Percentiles rank a stretch among this genome's conserved stretches.
Evolutionary conservation across 2,329 filamentous ascomycete species (phyloP).

Genomic region (Tolypocladium paradoxum): DNA sequence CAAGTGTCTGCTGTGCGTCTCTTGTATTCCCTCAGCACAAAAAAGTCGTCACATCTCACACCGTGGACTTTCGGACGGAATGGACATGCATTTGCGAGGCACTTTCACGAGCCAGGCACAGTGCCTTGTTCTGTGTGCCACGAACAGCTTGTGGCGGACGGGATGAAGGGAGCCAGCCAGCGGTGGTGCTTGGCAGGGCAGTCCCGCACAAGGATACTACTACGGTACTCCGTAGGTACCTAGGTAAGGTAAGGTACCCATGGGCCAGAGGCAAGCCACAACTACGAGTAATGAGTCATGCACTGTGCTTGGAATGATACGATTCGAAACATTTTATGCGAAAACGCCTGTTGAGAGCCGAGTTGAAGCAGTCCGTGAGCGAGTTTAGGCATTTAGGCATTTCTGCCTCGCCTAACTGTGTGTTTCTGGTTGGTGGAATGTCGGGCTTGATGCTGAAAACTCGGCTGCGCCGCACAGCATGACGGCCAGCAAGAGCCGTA

Average conservation of each 20-base stretch:
- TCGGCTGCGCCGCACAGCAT: not conserved
- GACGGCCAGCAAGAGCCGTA: not conserved
- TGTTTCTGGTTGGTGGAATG: not conserved
- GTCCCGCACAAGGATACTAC: not conserved
- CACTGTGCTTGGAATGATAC: not conserved
- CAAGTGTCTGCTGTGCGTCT: too few relatives aligned
- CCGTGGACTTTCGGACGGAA: not conserved
- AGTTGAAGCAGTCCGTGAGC: not conserved
- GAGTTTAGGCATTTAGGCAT: not conserved
- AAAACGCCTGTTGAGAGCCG: not conserved
- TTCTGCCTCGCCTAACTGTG: not conserved
- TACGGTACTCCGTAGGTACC: too few relatives aligned
- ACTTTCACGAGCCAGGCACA: not conserved
- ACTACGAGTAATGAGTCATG: not conserved
- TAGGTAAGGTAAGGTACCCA: too few relatives aligned
- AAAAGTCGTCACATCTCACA: not conserved
- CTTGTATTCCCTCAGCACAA: too few relatives aligned
- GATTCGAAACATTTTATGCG: not conserved
- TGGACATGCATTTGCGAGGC: not conserved
- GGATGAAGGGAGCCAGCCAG: not conserved
- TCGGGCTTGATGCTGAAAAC: not conserved
- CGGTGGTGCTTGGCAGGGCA: not conserved
- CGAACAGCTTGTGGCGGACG: not conserved
- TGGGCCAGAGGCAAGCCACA: not conserved
- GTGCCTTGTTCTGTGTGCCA: not conserved